Percentiles rank a stretch among this genome's conserved stretches.
Evolutionary conservation across 1,284 basidiomycete genomes (phyloP).

Genomic region (Clitocybe nebularis): DNA sequence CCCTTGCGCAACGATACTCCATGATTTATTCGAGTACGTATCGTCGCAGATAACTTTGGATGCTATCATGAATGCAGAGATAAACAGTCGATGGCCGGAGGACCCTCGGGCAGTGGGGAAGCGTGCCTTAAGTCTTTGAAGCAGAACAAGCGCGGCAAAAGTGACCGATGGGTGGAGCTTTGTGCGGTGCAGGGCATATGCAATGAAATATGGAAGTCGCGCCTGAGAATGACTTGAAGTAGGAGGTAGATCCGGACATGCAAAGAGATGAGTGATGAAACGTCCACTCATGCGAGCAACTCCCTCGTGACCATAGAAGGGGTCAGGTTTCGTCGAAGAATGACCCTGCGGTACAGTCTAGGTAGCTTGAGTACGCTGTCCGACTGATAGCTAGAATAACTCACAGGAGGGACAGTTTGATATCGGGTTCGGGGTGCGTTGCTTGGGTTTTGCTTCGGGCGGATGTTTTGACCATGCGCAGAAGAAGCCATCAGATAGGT

Average conservation of each 20-base stretch:
- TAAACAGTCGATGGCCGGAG: conserved; percentile 87
- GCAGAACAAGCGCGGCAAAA: conserved; percentile 80
- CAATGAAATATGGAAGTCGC: conserved; percentile 78
- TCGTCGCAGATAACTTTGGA: conserved; percentile 93
- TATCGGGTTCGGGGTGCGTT: conserved; percentile 18
- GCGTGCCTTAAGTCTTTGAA: conserved; percentile 84
- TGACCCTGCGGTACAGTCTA: conserved; percentile 11
- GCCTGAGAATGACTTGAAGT: conserved; percentile 50
- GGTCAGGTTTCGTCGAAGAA: conserved; percentile 40
- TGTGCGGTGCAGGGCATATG: conserved; percentile 87
- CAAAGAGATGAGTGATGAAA: conserved; percentile 79
- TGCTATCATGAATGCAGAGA: conserved; percentile 92
- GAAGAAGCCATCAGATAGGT: conserved; percentile 14
- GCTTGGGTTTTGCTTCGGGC: conserved; percentile 8
- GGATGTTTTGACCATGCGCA: conserved; percentile 9
- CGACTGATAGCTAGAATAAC: conserved; percentile 8
- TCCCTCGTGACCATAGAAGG: conserved; percentile 79
- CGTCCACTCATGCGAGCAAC: conserved; percentile 61
- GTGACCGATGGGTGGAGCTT: conserved; percentile 81
- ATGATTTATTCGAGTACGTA: conserved; percentile 95
- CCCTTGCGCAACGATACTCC: conserved; percentile 90
- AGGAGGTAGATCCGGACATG: conserved; percentile 64
- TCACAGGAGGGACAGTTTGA: conserved; percentile 17
- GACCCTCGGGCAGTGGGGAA: conserved; percentile 92
- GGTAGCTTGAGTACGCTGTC: background rate